A percentile compares a stretch with the other conserved stretches of the same genome.
phyloP scores from a whole-genome alignment of 2,329 filamentous ascomycete genomes.

The Magnaporthales sp. region DNA sequence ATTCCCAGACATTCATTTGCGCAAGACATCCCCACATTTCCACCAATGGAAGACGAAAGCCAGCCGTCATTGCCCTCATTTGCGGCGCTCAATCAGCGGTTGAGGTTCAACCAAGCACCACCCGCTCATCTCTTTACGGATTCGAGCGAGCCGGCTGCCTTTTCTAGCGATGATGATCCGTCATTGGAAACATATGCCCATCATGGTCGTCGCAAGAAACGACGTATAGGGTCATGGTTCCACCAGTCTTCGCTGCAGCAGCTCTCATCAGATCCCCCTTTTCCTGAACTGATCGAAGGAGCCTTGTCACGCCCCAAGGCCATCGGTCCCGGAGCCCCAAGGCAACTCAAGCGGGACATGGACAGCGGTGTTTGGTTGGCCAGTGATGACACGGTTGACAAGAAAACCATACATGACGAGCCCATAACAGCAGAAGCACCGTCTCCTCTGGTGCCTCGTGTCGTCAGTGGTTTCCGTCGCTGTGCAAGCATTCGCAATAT shows the following conservation, averaged over 20 bases:
- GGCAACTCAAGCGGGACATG: conserved; percentile 47
- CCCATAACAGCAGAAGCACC: not conserved
- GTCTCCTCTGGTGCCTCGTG: conserved; percentile 10
- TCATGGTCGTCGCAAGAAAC: conserved; percentile 48
- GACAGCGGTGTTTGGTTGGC: conserved; percentile 62
- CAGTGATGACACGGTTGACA: conserved; percentile 42
- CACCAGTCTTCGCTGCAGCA: conserved; percentile 34
- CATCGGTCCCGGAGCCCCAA: conserved; percentile 11
- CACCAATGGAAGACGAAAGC: not conserved
- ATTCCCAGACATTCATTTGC: not conserved
- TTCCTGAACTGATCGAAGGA: conserved; percentile 12
- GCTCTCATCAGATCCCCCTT: conserved; percentile 39
- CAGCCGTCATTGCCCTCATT: not conserved
- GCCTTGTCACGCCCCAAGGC: conserved; percentile 22
- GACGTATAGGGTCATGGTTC: conserved; percentile 61
- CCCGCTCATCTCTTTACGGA: conserved; percentile 33
- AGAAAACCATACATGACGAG: conserved; percentile 8
- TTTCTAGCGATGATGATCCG: conserved; percentile 65
- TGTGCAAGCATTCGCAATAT: conserved; percentile 17
- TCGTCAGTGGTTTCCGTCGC: conserved; percentile 16
- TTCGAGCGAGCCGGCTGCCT: conserved; percentile 63
- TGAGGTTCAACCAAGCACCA: not conserved
- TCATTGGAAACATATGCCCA: conserved; percentile 55
- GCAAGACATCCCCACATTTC: not conserved
- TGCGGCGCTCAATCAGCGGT: not conserved